Percentiles rank a stretch among this genome's conserved stretches.
These are phyloP conservation scores for Starmerella davenportii DNA, from an alignment of 805 yeast genomes.

Conservation along the genomic window DNA sequence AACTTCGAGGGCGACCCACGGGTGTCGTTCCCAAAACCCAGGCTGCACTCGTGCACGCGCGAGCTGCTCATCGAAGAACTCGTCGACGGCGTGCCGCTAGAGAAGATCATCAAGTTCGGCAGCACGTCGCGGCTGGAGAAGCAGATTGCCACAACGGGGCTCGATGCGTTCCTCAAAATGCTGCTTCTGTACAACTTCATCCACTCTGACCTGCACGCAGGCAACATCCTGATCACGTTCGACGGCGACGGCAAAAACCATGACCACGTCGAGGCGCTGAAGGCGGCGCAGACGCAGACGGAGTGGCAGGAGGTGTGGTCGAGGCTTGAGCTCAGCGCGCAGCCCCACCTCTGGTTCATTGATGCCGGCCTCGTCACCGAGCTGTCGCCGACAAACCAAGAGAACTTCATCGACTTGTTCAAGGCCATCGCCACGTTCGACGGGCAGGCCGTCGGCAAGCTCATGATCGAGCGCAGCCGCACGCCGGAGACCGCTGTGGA, in stretches of 20 bases:
- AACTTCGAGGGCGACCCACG: conserved; percentile 44
- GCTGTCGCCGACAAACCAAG: conserved; percentile 54
- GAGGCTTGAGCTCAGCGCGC: conserved; percentile 38
- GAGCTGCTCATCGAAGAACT: conserved; percentile 72
- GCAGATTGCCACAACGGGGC: conserved; percentile 55
- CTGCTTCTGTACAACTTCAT: conserved; percentile 80
- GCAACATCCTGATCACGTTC: conserved; percentile 57
- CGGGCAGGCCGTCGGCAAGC: conserved; percentile 85
- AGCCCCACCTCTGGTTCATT: conserved; percentile 73
- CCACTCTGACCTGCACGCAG: conserved; percentile 95
- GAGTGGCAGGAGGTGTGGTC: conserved; percentile 34
- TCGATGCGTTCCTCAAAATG: conserved; percentile 88
- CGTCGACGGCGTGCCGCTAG: conserved; percentile 70
- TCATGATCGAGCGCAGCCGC: conserved; percentile 86
- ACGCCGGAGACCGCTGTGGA: conserved; percentile 86
- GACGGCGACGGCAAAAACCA: conserved; percentile 1
- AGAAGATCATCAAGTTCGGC: conserved; percentile 33
- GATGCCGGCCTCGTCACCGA: conserved; percentile 93
- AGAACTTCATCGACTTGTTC: conserved; percentile 76
- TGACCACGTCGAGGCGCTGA: conserved; percentile 16
- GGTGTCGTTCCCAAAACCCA: conserved; percentile 68
- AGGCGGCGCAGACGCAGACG: conserved; percentile 18
- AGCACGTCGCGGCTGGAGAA: conserved; percentile 26
- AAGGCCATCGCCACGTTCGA: conserved; percentile 78
- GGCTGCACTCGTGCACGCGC: conserved; percentile 43